phyloP scores from a whole-genome alignment of 1,284 basidiomycete species.

The Ustilago hordei region DNA sequence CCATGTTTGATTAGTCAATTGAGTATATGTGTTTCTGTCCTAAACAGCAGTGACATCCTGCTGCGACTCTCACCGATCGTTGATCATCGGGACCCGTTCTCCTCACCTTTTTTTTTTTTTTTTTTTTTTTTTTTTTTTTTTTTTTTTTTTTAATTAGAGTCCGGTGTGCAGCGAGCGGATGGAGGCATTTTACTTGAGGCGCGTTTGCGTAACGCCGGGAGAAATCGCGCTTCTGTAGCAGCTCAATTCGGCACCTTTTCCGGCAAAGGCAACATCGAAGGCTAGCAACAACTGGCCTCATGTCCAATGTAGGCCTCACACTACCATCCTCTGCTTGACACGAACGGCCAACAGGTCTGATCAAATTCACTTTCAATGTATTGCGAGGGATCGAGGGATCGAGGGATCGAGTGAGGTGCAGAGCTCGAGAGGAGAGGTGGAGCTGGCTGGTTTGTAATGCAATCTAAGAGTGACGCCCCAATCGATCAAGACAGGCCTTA shows the following conservation, averaged over 20 bases:
- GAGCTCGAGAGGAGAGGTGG: not conserved
- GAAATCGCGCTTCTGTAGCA: not conserved
- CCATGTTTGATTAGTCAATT: too few relatives aligned
- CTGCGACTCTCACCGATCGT: too few relatives aligned
- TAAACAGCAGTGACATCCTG: too few relatives aligned
- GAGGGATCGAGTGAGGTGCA: not conserved
- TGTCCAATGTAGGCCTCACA: not conserved
- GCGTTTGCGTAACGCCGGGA: not conserved
- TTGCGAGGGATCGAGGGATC: constrained; percentile 11
- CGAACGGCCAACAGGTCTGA: not conserved
- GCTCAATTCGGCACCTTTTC: not conserved
- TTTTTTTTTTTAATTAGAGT: too few relatives aligned
- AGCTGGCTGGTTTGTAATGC: not conserved
- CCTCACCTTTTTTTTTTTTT: too few relatives aligned
- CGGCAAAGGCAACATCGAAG: too few relatives aligned
- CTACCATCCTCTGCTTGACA: not conserved
- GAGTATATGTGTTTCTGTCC: too few relatives aligned
- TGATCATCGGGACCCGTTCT: too few relatives aligned
- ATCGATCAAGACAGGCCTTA: constrained; percentile 60
- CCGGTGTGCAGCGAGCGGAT: not conserved
- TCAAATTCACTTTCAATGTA: constrained; percentile 6
- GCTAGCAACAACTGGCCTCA: not conserved
- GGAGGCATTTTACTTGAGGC: constrained; percentile 1
- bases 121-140: too few relatives aligned
- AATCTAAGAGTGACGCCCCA: constrained; percentile 63